Evolutionary conservation across 352 stramenopile species (phyloP).

Genomic region (Phytophthora sp.): DNA sequence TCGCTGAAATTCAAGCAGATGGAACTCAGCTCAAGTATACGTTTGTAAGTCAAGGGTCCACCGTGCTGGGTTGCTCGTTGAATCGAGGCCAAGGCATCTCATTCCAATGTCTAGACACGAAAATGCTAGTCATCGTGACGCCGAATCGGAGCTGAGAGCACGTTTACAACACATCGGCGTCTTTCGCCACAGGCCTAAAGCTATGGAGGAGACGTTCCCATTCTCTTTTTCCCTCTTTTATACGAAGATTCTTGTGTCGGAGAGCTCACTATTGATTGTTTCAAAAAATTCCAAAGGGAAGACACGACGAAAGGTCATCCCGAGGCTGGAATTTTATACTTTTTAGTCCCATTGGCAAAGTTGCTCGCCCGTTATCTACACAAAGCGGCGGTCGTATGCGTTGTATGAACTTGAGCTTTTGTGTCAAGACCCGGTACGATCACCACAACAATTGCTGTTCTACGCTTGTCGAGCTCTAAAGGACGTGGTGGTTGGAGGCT

Average conservation of each 20-base stretch:
- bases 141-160: conserved; percentile 36
- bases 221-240: conserved; percentile 70
- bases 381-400: conserved; percentile 60
- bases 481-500: conserved; percentile 52
- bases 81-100: conserved; percentile 59
- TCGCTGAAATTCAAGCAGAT: conserved; percentile 60
- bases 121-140: conserved; percentile 45
- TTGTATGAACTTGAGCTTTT: conserved; percentile 55
- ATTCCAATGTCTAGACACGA: conserved; percentile 61
- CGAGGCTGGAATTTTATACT: conserved; percentile 63
- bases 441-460: conserved; percentile 65
- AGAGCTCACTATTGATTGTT: conserved; percentile 72
- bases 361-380: conserved; percentile 58
- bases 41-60: conserved; percentile 54
- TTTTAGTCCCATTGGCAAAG: conserved; percentile 49
- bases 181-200: conserved; percentile 2
- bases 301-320: conserved; percentile 65
- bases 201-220: conserved; percentile 39
- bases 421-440: conserved; percentile 47
- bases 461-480: conserved; percentile 48
- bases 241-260: conserved; percentile 71
- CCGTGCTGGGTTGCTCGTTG: conserved; percentile 29
- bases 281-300: conserved; percentile 56
- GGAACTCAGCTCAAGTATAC: conserved; percentile 58
- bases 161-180: conserved; percentile 41